A percentile compares a stretch with the other conserved stretches of the same genome.
Evolutionary conservation across 352 stramenopile genomes (phyloP).

Genomic region (Globisporangium nagaii): DNA sequence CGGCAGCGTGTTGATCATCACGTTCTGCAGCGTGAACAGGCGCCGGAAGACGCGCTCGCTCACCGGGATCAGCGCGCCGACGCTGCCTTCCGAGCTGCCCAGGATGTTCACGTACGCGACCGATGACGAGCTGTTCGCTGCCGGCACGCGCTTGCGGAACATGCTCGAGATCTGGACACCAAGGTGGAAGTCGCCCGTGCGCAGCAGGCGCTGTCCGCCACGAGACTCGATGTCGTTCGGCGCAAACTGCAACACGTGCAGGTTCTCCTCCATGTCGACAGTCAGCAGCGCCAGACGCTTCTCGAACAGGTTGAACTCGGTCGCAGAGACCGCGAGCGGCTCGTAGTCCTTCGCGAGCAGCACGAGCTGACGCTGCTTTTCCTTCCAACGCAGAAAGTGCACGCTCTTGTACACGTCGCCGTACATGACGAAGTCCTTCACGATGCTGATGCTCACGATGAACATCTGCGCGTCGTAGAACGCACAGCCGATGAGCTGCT

Average conservation of each 20-base stretch:
- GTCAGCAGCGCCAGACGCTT: conserved; percentile 65
- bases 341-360: conserved; percentile 86
- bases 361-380: conserved; percentile 74
- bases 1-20: conserved; percentile 86
- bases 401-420: conserved; percentile 87
- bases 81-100: conserved; percentile 72
- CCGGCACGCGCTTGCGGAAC: conserved; percentile 63
- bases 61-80: conserved; percentile 71
- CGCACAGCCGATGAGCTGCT: conserved; percentile 78
- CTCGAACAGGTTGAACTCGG: conserved; percentile 82
- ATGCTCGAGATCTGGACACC: conserved; percentile 73
- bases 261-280: conserved; percentile 79
- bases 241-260: conserved; percentile 85
- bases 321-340: conserved; percentile 65
- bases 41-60: conserved; percentile 78
- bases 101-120: conserved; percentile 71
- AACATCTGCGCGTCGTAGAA: conserved; percentile 88
- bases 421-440: conserved; percentile 86
- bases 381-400: conserved; percentile 83
- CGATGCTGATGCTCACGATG: conserved; percentile 76
- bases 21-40: conserved; percentile 85
- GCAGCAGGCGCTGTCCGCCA: conserved; percentile 73
- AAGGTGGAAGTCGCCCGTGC: conserved; percentile 80
- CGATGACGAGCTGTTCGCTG: conserved; percentile 13
- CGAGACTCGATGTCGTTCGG: conserved; percentile 82